These are phyloP conservation scores for Penicillium sp. DNA, from an alignment of 2,329 filamentous ascomycete species.

Conservation along the genomic window DNA sequence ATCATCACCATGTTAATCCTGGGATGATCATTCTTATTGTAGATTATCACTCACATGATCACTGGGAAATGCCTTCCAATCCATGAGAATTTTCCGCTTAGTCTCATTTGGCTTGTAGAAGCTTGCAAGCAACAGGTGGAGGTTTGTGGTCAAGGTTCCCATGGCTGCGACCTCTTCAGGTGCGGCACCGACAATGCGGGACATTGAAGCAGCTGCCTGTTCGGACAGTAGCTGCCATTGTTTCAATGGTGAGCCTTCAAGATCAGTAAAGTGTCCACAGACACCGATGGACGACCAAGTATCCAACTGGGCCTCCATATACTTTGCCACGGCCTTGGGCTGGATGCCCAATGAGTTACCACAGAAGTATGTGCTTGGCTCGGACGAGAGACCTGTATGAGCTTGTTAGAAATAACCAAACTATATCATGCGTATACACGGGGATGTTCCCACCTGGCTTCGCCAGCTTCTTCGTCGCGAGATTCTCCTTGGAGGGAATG, in stretches of 20 bases:
- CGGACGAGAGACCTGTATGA: constrained; percentile 32
- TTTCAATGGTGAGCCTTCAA: constrained; percentile 64
- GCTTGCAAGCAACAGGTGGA: constrained; percentile 76
- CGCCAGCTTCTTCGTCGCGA: constrained; percentile 61
- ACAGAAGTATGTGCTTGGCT: constrained; percentile 68
- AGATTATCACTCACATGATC: constrained; percentile 60
- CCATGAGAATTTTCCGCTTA: constrained; percentile 73
- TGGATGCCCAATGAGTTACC: constrained; percentile 87
- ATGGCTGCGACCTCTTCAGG: constrained; percentile 76
- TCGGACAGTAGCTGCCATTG: constrained; percentile 78
- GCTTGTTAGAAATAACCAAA: constrained; percentile 10
- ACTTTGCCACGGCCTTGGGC: constrained; percentile 63
- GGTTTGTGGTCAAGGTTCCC: constrained; percentile 78
- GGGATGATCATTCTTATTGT: neutral
- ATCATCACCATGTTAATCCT: neutral
- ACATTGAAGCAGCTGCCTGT: constrained; percentile 66
- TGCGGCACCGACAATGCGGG: constrained; percentile 69
- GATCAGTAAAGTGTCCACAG: constrained; percentile 71
- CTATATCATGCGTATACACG: neutral
- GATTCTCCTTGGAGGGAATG: constrained; percentile 70
- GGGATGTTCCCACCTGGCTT: constrained; percentile 31
- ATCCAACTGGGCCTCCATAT: constrained; percentile 69
- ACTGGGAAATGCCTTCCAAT: constrained; percentile 84
- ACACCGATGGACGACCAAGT: constrained; percentile 83
- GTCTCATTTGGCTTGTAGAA: constrained; percentile 70